Evolutionary conservation across 225 moss, liverwort and hornwort species (phyloP), one percentile per base, ranked within the genome.

Genomic region (Physcomitrellopsis africana): DNA sequence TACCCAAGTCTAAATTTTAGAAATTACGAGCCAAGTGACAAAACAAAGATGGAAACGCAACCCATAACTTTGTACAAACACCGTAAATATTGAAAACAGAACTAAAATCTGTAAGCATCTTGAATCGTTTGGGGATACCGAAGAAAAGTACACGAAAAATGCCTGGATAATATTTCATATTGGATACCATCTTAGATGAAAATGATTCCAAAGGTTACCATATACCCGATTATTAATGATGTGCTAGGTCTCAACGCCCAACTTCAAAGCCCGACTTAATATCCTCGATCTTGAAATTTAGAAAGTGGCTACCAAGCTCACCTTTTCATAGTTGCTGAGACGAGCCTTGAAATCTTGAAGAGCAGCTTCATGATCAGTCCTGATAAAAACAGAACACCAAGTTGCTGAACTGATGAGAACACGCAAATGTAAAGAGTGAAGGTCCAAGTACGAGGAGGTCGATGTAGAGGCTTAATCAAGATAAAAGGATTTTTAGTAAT

Each of bases 251-350:
- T 58, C 62, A 60, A 74, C 63, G 46, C 44, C 51, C 11, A 37
- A 69, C 9, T 56, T 69, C 70, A 54, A 77, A 43, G 53, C 23
- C 65, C 61, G 56, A 23, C 60, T 29, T 66, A 73, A 23, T 70
- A 46, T 32, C 51, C 65, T 3, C 65, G 61, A 20, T 70, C 53
- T 69, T 51, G 16, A 45, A 27, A 53, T 60, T 32, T 29, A 74
- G 19, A 41, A 73, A 63, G 26, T 3, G 56, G 51, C 29, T 44
- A 76, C 60, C 45, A 66, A 61, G 69, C 90, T 79, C 82, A 83
- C 97, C 82, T 87, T 87, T 80, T 99, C 99, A 81, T 99, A 99
- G 70, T 99, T 99, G 60, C 73, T 80, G 57, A 99, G 86, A 53
- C 99, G 95, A 78, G 92, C 81, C 72, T 83, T 95, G 44, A 99